Evolutionary conservation across 2,329 filamentous ascomycete species (phyloP).

Genomic region (Aspergillus aculeatus): DNA sequence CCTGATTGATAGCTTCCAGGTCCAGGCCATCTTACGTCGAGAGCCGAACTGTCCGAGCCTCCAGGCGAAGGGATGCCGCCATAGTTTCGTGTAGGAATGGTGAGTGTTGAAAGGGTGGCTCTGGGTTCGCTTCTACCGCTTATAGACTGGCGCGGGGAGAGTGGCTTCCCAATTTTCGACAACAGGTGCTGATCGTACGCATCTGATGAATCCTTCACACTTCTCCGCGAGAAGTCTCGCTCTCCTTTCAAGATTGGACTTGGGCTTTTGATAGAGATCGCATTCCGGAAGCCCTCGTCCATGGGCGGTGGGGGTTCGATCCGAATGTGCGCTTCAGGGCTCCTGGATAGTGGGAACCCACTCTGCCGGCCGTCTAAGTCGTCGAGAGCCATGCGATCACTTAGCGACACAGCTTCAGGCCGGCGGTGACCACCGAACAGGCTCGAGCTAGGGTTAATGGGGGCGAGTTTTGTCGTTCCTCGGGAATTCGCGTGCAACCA

Average conservation of each 20-base stretch:
- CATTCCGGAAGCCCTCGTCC: constrained; percentile 35
- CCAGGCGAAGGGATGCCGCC: constrained; percentile 34
- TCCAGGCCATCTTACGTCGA: constrained; percentile 38
- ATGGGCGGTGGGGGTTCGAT: constrained; percentile 35
- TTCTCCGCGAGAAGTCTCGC: constrained; percentile 57
- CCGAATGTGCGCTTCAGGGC: constrained; percentile 35
- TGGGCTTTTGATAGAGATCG: constrained; percentile 28
- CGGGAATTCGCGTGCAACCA: constrained; percentile 63
- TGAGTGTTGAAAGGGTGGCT: constrained; percentile 32
- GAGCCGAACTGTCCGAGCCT: constrained; percentile 30
- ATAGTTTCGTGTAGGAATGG: constrained; percentile 34
- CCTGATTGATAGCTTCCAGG: constrained; percentile 40
- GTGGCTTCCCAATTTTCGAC: constrained; percentile 61
- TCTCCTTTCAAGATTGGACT: constrained; percentile 55
- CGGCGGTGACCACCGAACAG: constrained; percentile 47
- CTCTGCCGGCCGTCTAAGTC: constrained; percentile 36
- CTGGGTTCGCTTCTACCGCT: constrained; percentile 33
- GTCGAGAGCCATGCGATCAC: constrained; percentile 38
- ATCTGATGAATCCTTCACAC: constrained; percentile 59
- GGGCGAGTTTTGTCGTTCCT: constrained; percentile 48
- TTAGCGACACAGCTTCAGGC: constrained; percentile 31
- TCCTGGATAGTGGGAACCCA: constrained; percentile 29
- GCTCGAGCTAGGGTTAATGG: constrained; percentile 52
- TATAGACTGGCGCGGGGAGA: constrained; percentile 50
- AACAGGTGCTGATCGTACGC: constrained; percentile 63